These are phyloP conservation scores for Prunus dulcis DNA, from an alignment of 306 rosid genomes.

Conservation along the genomic window DNA sequence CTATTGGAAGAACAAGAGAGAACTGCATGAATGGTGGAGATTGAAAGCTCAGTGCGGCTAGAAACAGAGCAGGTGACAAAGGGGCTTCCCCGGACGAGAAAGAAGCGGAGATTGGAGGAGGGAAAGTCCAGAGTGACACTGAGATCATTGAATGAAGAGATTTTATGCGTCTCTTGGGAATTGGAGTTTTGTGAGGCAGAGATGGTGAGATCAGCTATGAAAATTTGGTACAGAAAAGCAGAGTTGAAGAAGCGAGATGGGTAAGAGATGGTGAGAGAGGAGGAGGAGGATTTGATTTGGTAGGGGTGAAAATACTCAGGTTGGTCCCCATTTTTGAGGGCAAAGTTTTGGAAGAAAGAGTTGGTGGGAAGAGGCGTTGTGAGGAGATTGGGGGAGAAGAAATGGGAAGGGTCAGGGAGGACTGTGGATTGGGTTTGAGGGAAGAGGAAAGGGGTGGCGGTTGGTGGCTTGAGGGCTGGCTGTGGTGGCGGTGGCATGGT, in stretches of 20 bases:
- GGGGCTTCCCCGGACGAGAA: conserved; percentile 87
- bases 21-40: conserved; percentile 65
- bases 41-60: conserved; percentile 39
- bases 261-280: conserved; percentile 63
- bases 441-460: conserved; percentile 46
- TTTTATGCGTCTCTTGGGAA: conserved; percentile 39
- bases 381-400: conserved; percentile 60
- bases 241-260: conserved; percentile 50
- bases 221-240: conserved; percentile 47
- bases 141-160: conserved; percentile 66
- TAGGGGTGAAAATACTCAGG: conserved; percentile 89
- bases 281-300: conserved; percentile 54
- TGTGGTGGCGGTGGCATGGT: conserved; percentile 9
- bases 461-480: neutral
- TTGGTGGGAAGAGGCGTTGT: conserved; percentile 76
- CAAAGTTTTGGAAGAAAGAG: conserved; percentile 88
- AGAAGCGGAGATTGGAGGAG: conserved; percentile 54
- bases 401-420: conserved; percentile 84
- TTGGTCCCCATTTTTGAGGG: conserved; percentile 71
- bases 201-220: conserved; percentile 63
- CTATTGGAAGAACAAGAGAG: conserved; percentile 47
- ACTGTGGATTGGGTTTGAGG: conserved; percentile 58
- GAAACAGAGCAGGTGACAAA: conserved; percentile 55
- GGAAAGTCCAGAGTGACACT: conserved; percentile 74
- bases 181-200: conserved; percentile 30